Base-by-base conservation (phyloP, 2,329 filamentous ascomycete species). In the Dichotomopilus funicola region DNA sequence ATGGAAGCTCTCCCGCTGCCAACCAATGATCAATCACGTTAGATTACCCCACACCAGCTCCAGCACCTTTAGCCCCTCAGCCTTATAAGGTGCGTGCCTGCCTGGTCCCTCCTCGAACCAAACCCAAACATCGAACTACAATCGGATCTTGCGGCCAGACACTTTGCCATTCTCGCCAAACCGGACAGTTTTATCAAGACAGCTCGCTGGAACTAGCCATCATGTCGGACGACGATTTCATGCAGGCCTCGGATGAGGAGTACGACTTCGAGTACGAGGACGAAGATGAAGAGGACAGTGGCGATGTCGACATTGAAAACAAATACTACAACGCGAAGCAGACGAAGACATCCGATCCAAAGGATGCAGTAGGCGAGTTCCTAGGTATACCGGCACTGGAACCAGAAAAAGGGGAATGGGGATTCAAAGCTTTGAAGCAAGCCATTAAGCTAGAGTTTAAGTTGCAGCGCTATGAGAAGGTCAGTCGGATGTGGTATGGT, bases 271-370 rank as follows among this genome's bases (percentile, higher is more conserved):
- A 97, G 68, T 97, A 96, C 72, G 92, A 96, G 70, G 94, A 91
- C 65, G 74, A 86, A 57, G 90, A 96, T 55, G 91, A 94, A 49
- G 89, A 95, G 44, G 87, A 96, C 56, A 84, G 82, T 36, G 91
- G 86, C 56, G 90, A 96, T 70, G 88, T 96, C 65, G 91, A 92
- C 63, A 95, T 97, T 70, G 94, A 99, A 71, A 99, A 99, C 78
- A 96, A 96, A 75, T 99, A 99, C 78, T 99, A 97, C 80, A 97
- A 96, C 73, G 94, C 94, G 44, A 99, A 99, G 74, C 92, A 97
- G 75, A 85, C 95, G 69, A 99, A 97, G 77, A 78, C 79, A 44
- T 86, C 86, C 60, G 90, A 91, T 56, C 91, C 92, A 0, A 83
- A 94, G 66, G 90, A 90, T 64, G 94, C 94, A 1, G 88, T 99